Evolutionary conservation across 371 early-diverging fungal genomes (phyloP).

Genomic region (Mortierella polycephala): DNA sequence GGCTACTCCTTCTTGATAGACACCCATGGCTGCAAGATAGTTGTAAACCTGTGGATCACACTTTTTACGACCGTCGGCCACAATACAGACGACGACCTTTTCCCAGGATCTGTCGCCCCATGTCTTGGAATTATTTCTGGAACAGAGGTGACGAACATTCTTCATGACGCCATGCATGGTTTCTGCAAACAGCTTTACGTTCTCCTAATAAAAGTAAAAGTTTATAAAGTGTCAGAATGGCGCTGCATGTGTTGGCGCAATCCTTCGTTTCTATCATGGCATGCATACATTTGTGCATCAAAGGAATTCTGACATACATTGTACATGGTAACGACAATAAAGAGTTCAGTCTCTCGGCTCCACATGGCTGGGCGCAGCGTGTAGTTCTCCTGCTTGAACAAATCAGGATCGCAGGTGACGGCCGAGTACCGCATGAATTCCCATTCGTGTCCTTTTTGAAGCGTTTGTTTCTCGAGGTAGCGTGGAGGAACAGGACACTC

Average conservation of each 20-base stretch:
- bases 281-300: slow-evolving; percentile 58
- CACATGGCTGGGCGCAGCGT: slow-evolving; percentile 60
- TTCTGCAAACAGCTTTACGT: slow-evolving; percentile 71
- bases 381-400: slow-evolving; percentile 60
- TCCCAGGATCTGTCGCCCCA: slow-evolving; percentile 87
- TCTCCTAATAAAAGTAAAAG: slow-evolving; percentile 57
- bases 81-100: slow-evolving; percentile 85
- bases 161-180: slow-evolving; percentile 84
- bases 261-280: slow-evolving; percentile 52
- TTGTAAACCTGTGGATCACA: slow-evolving; percentile 66
- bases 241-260: background rate
- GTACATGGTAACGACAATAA: slow-evolving; percentile 80
- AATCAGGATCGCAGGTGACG: slow-evolving; percentile 70
- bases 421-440: slow-evolving; percentile 80
- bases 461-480: slow-evolving; percentile 53
- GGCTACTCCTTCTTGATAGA: slow-evolving; percentile 78
- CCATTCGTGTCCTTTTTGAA: slow-evolving; percentile 66
- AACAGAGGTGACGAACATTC: slow-evolving; percentile 81
- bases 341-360: slow-evolving; percentile 67
- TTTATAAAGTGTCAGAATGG: background rate
- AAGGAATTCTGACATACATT: slow-evolving; percentile 58
- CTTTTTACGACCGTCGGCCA: slow-evolving; percentile 84
- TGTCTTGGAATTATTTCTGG: slow-evolving; percentile 64
- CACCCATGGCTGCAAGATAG: slow-evolving; percentile 72
- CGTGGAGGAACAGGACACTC: slow-evolving; percentile 64